Conservation (phyloP, 2,329 filamentous ascomycete species). For the Fusarium compactum region DNA sequence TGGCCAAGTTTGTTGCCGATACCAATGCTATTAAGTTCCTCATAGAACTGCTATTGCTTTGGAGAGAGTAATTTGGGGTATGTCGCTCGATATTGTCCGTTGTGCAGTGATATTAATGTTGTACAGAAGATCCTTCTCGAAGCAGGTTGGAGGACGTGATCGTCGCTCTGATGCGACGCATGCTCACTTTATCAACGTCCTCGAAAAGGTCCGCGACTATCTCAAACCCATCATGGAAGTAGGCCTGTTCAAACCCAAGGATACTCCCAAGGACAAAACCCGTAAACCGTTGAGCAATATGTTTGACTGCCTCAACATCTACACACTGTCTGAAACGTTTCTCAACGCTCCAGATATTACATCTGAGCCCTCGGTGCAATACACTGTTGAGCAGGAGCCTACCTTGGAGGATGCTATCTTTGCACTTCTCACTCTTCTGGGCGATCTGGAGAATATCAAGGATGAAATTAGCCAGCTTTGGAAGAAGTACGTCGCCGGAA, state of each 20-base stretch:
- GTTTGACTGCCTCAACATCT: constrained; percentile 30
- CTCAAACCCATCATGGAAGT: constrained; percentile 32
- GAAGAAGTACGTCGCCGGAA: not conserved
- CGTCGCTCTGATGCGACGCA: constrained; percentile 18
- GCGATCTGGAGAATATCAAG: constrained; percentile 18
- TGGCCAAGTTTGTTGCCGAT: constrained; percentile 30
- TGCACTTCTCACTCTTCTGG: constrained; percentile 22
- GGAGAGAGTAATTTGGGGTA: constrained; percentile 36
- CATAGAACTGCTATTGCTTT: constrained; percentile 18
- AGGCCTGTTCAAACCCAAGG: constrained; percentile 3
- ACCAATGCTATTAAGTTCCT: constrained; percentile 24
- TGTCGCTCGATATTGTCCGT: too few relatives aligned
- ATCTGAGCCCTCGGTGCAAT: constrained; percentile 3
- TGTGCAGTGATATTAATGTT: too few relatives aligned
- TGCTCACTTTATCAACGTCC: constrained; percentile 35
- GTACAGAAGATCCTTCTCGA: constrained; percentile 26
- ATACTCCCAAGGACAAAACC: not conserved
- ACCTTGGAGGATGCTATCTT: constrained; percentile 19
- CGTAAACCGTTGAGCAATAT: constrained; percentile 12
- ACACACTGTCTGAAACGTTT: constrained; percentile 32
- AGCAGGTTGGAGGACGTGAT: constrained; percentile 3
- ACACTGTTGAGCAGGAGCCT: constrained; percentile 25
- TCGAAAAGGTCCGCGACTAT: constrained; percentile 34
- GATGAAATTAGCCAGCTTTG: constrained; percentile 26
- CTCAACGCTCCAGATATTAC: constrained; percentile 27